phyloP scores from a whole-genome alignment of 2,329 filamentous ascomycete genomes.

The Hypoxylon sp. region DNA sequence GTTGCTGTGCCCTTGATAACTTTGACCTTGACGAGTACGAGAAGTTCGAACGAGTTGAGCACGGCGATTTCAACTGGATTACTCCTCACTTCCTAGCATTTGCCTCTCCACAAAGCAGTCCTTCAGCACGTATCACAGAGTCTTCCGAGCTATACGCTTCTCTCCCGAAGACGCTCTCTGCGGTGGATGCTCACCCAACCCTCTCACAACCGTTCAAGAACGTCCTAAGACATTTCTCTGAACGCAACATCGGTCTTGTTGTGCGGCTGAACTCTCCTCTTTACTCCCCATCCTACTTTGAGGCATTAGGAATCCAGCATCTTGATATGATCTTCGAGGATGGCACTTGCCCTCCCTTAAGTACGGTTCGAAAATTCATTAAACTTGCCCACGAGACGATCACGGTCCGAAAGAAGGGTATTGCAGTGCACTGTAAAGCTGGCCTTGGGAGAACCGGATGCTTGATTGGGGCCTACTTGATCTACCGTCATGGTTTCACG shows the following conservation, averaged over 20 bases:
- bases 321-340: conserved; percentile 99
- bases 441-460: conserved; percentile 95
- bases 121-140: conserved; percentile 78
- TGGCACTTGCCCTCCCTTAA: conserved; percentile 91
- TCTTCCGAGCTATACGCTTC: conserved; percentile 80
- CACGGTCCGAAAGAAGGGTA: conserved; percentile 88
- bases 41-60: conserved; percentile 93
- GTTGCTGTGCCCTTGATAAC: conserved; percentile 89
- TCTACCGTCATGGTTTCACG: conserved; percentile 97
- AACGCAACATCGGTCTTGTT: conserved; percentile 91
- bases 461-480: conserved; percentile 96
- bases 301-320: conserved; percentile 93
- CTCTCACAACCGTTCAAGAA: conserved; percentile 95
- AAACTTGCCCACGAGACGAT: conserved; percentile 96
- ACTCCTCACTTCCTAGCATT: conserved; percentile 96
- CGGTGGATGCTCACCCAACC: conserved; percentile 77
- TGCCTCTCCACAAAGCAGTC: conserved; percentile 90
- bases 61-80: conserved; percentile 99
- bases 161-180: conserved; percentile 82
- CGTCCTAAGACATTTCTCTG: conserved; percentile 88
- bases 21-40: conserved; percentile 99
- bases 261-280: conserved; percentile 95
- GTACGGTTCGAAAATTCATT: conserved; percentile 94
- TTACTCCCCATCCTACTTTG: conserved; percentile 98
- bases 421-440: conserved; percentile 98